These are phyloP conservation scores for Penicillium riverlandense DNA, from an alignment of 495 filamentous ascomycete species.

Conservation along the genomic window DNA sequence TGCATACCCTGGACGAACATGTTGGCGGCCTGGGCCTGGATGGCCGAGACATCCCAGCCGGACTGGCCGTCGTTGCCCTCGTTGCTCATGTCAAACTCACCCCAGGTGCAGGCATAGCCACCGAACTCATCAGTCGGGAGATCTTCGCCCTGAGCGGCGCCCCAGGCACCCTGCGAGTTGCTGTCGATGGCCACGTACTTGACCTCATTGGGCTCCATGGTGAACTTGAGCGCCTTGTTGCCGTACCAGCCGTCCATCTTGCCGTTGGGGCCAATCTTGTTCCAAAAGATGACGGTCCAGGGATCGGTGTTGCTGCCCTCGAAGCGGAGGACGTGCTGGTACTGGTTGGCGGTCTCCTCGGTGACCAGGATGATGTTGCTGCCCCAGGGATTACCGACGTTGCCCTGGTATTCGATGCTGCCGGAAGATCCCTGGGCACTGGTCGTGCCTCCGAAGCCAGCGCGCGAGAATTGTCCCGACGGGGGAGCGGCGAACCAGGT, in stretches of 20 bases:
- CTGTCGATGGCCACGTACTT: conserved; percentile 42
- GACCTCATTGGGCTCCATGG: conserved; percentile 28
- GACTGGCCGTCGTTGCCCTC: conserved; percentile 37
- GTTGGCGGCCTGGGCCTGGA: conserved; percentile 30
- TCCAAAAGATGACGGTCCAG: conserved; percentile 46
- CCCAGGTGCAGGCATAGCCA: conserved; percentile 40
- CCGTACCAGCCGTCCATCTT: conserved; percentile 33
- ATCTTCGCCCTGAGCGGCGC: conserved; percentile 25
- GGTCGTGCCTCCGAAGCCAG: conserved; percentile 24
- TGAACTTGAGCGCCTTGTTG: conserved; percentile 34
- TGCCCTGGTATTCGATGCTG: conserved; percentile 26
- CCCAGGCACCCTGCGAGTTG: conserved; percentile 36
- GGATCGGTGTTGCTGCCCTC: conserved; percentile 27
- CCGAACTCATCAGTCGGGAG: conserved; percentile 22
- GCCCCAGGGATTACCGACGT: conserved; percentile 44
- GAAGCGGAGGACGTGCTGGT: conserved; percentile 42
- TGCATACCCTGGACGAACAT: conserved; percentile 32
- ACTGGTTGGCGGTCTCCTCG: conserved; percentile 25
- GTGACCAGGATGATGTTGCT: conserved; percentile 45
- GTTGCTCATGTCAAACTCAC: conserved; percentile 48
- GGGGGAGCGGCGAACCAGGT: conserved; percentile 20
- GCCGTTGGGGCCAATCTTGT: conserved; percentile 38
- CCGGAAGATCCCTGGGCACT: conserved; percentile 10
- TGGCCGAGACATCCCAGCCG: conserved; percentile 50
- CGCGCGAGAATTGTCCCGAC: conserved; percentile 15